Evolutionary conservation across 106 monocot genomes (phyloP), one percentile per base, ranked within the genome.

Genomic region (Agapanthus africanus): DNA sequence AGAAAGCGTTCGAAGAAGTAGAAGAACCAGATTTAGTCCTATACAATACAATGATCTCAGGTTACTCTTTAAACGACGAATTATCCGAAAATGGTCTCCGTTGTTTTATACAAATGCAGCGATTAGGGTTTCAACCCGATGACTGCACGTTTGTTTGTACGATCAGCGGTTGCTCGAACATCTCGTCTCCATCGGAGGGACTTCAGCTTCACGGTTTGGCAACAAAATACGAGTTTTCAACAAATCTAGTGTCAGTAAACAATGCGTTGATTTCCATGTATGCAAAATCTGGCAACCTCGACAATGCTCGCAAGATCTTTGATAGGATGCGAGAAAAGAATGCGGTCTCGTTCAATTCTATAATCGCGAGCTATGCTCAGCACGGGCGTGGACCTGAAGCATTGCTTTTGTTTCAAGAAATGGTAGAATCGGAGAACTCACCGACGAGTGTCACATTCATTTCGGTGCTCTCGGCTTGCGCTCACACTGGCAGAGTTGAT

Each of bases 11-110:
- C 34, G 78, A 80, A 11, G 80, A 83, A 33, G 78, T 85, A 1
- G 18, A 40, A 0, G 76, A 80, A 13, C 80, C 74, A 0, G 85
- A 87, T 59, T 69, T 80, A 72, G 80, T 92, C 16, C 54, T 88
- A 11, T 92, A 87, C 87, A 85, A 84, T 25, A 82, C 87, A 0
- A 85, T 92, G 84, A 80, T 92, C 28, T 73, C 84, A 3, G 91
- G 82, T 0, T 92, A 71, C 62, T 80, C 87, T 0, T 15, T 78
- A 36, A 68, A 77, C 21, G 91, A 81, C 2, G 76, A 77, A 51
- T 74, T 61, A 31, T 78, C 72, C 10, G 83, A 87, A 41, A 85
- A 85, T 31, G 91, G 76, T 10, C 65, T 92, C 1, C 10, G 35
- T 2, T 87, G 76, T 40, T 88, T 87, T 46, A 61, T 44, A 21